Conservation (phyloP, 331 rosid genomes). For the Malus hybrid region DNA sequence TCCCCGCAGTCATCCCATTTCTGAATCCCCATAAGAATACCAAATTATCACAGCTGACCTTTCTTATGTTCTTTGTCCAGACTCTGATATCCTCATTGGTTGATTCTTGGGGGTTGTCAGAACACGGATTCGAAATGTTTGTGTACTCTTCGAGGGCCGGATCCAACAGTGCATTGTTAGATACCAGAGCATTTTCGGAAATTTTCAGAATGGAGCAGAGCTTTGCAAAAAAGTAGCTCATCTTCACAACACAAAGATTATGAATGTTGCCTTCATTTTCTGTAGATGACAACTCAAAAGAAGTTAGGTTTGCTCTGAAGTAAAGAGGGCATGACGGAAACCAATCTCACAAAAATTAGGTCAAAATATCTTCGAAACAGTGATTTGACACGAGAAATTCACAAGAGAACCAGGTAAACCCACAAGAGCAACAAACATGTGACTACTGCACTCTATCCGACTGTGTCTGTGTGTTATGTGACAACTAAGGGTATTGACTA, state of each 20-base stretch:
- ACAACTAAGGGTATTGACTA: conserved; percentile 5
- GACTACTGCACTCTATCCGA: not conserved
- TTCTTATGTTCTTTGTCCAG: conserved; percentile 46
- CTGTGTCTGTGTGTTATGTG: not conserved
- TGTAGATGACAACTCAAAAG: conserved; percentile 30
- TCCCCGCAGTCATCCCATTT: conserved; percentile 46
- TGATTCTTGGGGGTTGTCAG: conserved; percentile 18
- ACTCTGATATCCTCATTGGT: conserved; percentile 28
- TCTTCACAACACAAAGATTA: conserved; percentile 53
- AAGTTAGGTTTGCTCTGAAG: not conserved
- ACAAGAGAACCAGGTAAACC: not conserved
- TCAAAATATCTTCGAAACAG: no score
- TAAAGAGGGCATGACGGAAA: not conserved
- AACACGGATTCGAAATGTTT: conserved; percentile 29
- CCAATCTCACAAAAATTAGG: not conserved
- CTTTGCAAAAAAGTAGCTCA: conserved; percentile 54
- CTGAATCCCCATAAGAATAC: conserved; percentile 82
- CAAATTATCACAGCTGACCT: conserved; percentile 40
- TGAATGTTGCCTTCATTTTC: conserved; percentile 42
- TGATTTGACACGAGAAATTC: not conserved
- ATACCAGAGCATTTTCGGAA: conserved; percentile 18
- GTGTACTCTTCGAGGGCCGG: conserved; percentile 31
- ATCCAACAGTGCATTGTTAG: conserved; percentile 18
- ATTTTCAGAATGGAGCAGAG: conserved; percentile 65
- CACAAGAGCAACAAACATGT: not conserved